Percentiles rank a stretch among this genome's conserved stretches.
These are phyloP conservation scores for Alternaria rosae DNA, from an alignment of 2,329 filamentous ascomycete species.

Conservation along the genomic window DNA sequence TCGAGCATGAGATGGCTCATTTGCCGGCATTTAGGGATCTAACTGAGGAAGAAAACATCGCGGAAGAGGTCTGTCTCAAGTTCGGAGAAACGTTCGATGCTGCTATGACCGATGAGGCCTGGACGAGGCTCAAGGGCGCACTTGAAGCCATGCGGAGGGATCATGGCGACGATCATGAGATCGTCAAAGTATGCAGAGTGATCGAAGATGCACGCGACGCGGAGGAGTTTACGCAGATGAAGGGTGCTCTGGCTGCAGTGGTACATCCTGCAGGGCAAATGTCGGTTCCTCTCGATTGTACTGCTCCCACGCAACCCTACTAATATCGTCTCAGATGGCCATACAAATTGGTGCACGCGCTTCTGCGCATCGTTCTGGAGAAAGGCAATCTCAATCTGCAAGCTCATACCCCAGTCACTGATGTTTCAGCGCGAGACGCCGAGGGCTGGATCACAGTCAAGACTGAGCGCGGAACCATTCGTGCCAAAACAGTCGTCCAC, in stretches of 20 bases:
- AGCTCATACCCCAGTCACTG: slow-evolving; percentile 12
- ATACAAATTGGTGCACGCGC: slow-evolving; percentile 20
- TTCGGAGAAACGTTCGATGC: slow-evolving; percentile 22
- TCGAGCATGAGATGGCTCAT: slow-evolving; percentile 18
- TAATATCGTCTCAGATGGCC: slow-evolving; percentile 12
- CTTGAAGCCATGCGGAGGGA: slow-evolving; percentile 16
- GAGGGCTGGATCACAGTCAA: slow-evolving; percentile 10
- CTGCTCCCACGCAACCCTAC: not conserved
- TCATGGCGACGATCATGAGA: slow-evolving; percentile 14
- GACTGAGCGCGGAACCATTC: slow-evolving; percentile 11
- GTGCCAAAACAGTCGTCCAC: slow-evolving; percentile 13
- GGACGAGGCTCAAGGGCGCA: slow-evolving; percentile 16
- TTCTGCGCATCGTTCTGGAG: slow-evolving; percentile 12
- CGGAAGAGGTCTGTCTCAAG: slow-evolving; percentile 18
- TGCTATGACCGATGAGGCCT: slow-evolving; percentile 23
- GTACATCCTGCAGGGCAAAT: slow-evolving; percentile 18
- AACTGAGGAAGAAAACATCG: slow-evolving; percentile 13
- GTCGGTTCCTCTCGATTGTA: not conserved
- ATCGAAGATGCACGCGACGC: slow-evolving; percentile 4
- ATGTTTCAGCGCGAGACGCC: slow-evolving; percentile 11
- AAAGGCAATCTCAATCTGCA: slow-evolving; percentile 9
- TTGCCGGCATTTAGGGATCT: slow-evolving; percentile 14
- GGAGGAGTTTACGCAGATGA: slow-evolving; percentile 20
- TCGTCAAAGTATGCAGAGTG: slow-evolving; percentile 12
- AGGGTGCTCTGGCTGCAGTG: slow-evolving; percentile 13